These are phyloP conservation scores for Kuraishia piskuri DNA, from an alignment of 805 yeast species.

Conservation along the genomic window DNA sequence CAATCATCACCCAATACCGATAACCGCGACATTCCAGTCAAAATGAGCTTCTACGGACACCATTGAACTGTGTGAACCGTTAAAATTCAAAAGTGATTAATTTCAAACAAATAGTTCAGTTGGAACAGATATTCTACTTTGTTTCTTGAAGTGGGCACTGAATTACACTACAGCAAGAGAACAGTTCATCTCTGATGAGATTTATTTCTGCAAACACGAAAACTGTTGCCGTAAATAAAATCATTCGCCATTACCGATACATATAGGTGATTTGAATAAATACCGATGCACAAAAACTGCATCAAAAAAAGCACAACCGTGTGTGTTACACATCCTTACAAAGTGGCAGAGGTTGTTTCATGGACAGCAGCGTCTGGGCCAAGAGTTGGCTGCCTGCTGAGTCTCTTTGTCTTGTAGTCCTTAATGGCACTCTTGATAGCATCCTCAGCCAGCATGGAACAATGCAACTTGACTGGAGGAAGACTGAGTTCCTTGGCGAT, in stretches of 20 bases:
- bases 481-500: slow-evolving; percentile 91
- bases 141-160: too few species aligned
- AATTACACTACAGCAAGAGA: not conserved
- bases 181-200: not conserved
- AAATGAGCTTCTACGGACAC: too few species aligned
- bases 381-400: slow-evolving; percentile 41
- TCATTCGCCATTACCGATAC: not conserved
- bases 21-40: too few species aligned
- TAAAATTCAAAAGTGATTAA: too few species aligned
- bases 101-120: too few species aligned
- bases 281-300: not conserved
- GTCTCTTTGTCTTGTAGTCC: slow-evolving; percentile 84
- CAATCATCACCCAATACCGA: too few species aligned
- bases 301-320: too few species aligned
- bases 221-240: not conserved
- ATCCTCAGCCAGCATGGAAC: slow-evolving; percentile 98
- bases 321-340: too few species aligned
- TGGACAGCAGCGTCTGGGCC: slow-evolving; percentile 42
- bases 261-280: not conserved
- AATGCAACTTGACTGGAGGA: slow-evolving; percentile 96
- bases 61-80: too few species aligned
- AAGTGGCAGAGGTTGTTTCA: not conserved
- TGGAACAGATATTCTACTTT: too few species aligned
- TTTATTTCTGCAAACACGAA: not conserved
- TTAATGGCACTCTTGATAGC: slow-evolving; percentile 96